Conservation (phyloP, 306 rosid genomes). For the Astragalus glycyphyllos region DNA sequence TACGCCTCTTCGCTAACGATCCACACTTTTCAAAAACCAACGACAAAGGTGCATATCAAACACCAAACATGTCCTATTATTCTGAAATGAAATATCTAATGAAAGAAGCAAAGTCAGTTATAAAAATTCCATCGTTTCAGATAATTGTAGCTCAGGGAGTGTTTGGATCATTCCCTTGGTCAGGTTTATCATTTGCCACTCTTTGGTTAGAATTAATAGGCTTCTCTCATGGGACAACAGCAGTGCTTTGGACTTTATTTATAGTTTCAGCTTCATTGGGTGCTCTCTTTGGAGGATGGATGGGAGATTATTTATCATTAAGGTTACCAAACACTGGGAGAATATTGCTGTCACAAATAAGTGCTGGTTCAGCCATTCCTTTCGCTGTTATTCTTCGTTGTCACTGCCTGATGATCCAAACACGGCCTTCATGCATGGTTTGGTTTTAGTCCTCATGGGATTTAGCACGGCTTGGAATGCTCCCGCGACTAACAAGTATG, state of each 20-base stretch:
- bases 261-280: slow-evolving; percentile 70
- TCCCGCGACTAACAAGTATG: slow-evolving; percentile 83
- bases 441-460: slow-evolving; percentile 77
- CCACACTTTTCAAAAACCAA: slow-evolving; percentile 57
- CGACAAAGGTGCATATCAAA: slow-evolving; percentile 29
- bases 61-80: slow-evolving; percentile 44
- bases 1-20: slow-evolving; percentile 71
- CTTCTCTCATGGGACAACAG: slow-evolving; percentile 78
- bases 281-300: slow-evolving; percentile 77
- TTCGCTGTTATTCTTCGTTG: slow-evolving; percentile 69
- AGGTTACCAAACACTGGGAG: slow-evolving; percentile 74
- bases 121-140: slow-evolving; percentile 76
- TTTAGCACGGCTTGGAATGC: slow-evolving; percentile 68
- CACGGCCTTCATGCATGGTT: slow-evolving; percentile 65
- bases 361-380: slow-evolving; percentile 80
- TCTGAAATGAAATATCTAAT: slow-evolving; percentile 58
- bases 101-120: slow-evolving; percentile 70
- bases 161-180: slow-evolving; percentile 89
- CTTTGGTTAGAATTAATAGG: slow-evolving; percentile 90
- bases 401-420: slow-evolving; percentile 74
- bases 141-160: slow-evolving; percentile 93
- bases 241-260: slow-evolving; percentile 68
- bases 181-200: slow-evolving; percentile 75
- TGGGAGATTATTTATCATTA: slow-evolving; percentile 73
- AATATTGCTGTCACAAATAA: slow-evolving; percentile 78